phyloP scores from a whole-genome alignment of 345 rosid species.

The Arabis alpina region DNA sequence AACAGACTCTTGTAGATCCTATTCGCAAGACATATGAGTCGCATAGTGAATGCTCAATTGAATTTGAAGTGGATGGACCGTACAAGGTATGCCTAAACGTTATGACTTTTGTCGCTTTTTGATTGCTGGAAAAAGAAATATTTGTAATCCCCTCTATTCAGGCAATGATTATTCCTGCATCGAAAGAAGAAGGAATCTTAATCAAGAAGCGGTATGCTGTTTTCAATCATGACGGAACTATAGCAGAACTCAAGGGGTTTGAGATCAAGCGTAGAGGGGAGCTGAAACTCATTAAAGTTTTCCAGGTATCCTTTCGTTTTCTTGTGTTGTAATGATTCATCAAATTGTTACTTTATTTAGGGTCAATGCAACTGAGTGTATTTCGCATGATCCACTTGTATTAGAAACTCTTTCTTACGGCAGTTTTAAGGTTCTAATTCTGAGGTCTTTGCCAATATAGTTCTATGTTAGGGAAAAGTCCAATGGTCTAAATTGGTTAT shows the following conservation, averaged over 20 bases:
- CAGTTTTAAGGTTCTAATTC: too few species aligned
- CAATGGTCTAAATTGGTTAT: too few species aligned
- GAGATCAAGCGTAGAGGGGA: constrained; percentile 99
- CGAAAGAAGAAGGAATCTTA: constrained; percentile 96
- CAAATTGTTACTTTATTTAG: constrained; percentile 21
- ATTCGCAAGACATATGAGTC: constrained; percentile 71
- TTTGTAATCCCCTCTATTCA: constrained; percentile 39
- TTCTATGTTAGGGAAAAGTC: too few species aligned
- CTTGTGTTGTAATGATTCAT: constrained; percentile 33
- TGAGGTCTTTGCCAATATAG: too few species aligned
- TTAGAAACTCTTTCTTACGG: too few species aligned
- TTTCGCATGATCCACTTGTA: too few species aligned
- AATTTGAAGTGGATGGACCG: constrained; percentile 99
- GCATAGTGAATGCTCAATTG: constrained; percentile 97
- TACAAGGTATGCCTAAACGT: constrained; percentile 73
- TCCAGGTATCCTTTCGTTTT: constrained; percentile 64
- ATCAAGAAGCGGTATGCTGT: constrained; percentile 98
- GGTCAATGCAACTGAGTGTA: constrained; percentile 5
- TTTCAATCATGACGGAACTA: constrained; percentile 96
- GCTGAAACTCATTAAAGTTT: constrained; percentile 96
- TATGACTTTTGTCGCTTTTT: constrained; percentile 29
- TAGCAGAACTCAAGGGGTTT: constrained; percentile 99
- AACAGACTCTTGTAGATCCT: constrained; percentile 82
- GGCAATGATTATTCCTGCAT: constrained; percentile 99
- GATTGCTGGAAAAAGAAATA: constrained; percentile 27